A percentile compares a stretch with the other conserved stretches of the same genome.
phyloP scores from a whole-genome alignment of 495 filamentous ascomycete species.

The Chaetomium tenue region DNA sequence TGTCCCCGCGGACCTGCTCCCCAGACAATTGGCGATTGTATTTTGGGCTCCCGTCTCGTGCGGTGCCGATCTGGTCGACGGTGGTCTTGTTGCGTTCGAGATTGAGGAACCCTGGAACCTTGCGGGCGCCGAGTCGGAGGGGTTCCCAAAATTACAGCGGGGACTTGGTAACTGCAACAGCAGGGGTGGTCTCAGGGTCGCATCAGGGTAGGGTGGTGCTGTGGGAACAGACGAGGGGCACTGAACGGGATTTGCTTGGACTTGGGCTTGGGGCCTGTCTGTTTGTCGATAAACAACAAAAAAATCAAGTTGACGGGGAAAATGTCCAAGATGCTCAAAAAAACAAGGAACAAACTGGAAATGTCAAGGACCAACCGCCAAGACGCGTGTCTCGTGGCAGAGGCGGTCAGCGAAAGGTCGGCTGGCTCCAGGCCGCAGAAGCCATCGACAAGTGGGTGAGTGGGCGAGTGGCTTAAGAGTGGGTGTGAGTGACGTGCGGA shows the following conservation, averaged over 20 bases:
- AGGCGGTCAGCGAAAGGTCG: constrained; percentile 17
- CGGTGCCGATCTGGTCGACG: background rate
- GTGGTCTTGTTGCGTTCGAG: background rate
- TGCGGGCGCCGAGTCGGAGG: constrained; percentile 16
- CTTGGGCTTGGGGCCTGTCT: background rate
- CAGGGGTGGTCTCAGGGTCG: background rate
- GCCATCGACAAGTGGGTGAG: background rate
- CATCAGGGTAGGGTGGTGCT: background rate
- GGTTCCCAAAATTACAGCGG: constrained; percentile 3
- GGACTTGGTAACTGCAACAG: background rate
- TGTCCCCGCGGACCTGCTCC: background rate
- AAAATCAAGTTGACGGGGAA: background rate
- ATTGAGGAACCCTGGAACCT: background rate
- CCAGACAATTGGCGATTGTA: background rate
- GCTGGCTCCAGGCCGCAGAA: constrained; percentile 1
- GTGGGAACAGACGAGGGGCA: background rate
- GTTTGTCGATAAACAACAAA: background rate
- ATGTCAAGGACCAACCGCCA: background rate
- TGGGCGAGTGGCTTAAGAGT: background rate
- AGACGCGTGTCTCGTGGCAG: constrained; percentile 4
- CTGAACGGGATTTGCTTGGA: background rate
- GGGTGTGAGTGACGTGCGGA: constrained; percentile 7
- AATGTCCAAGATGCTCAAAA: background rate
- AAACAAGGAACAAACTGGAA: background rate
- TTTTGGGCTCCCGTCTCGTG: background rate